Evolutionary conservation across 1,284 basidiomycete genomes (phyloP).

Genomic region (Pulchroboletus neoregius): DNA sequence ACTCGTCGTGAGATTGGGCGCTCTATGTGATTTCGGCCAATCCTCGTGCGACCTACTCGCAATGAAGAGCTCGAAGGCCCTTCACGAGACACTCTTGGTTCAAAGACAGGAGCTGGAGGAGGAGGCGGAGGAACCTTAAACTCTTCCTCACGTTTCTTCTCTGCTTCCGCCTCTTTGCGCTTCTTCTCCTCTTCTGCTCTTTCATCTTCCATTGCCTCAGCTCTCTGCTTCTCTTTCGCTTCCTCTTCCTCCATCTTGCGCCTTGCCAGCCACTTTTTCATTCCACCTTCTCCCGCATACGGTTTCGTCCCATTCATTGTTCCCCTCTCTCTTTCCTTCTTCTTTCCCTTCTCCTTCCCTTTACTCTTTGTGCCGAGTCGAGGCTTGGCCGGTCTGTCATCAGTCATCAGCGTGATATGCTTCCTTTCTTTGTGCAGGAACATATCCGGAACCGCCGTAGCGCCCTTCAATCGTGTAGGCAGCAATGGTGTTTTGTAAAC

Average conservation of each 20-base stretch:
- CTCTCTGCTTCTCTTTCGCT: constrained; percentile 26
- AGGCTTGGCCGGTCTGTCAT: constrained; percentile 39
- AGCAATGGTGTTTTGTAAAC: constrained; percentile 72
- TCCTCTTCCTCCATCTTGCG: constrained; percentile 39
- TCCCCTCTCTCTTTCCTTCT: constrained; percentile 28
- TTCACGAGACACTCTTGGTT: constrained; percentile 20
- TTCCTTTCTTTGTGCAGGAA: constrained; percentile 57
- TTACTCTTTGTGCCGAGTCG: constrained; percentile 34
- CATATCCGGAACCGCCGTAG: constrained; percentile 53
- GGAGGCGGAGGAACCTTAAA: constrained; percentile 27
- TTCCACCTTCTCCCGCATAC: constrained; percentile 68
- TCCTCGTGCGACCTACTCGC: constrained; percentile 59
- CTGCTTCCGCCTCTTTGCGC: constrained; percentile 19
- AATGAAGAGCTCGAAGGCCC: constrained; percentile 48
- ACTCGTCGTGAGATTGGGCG: constrained; percentile 41
- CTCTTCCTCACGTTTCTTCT: constrained; percentile 22
- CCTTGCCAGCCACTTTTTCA: constrained; percentile 68
- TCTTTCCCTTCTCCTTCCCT: constrained; percentile 33
- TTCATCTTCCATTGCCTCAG: constrained; percentile 36
- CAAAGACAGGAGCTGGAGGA: constrained; percentile 23
- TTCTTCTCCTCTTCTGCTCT: constrained; percentile 26
- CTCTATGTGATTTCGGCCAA: constrained; percentile 49
- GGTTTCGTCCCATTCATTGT: constrained; percentile 55
- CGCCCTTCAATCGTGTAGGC: constrained; percentile 59
- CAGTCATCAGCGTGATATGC: constrained; percentile 56